phyloP scores from a whole-genome alignment of 768 basidiomycete genomes.

The Russula sp. region DNA sequence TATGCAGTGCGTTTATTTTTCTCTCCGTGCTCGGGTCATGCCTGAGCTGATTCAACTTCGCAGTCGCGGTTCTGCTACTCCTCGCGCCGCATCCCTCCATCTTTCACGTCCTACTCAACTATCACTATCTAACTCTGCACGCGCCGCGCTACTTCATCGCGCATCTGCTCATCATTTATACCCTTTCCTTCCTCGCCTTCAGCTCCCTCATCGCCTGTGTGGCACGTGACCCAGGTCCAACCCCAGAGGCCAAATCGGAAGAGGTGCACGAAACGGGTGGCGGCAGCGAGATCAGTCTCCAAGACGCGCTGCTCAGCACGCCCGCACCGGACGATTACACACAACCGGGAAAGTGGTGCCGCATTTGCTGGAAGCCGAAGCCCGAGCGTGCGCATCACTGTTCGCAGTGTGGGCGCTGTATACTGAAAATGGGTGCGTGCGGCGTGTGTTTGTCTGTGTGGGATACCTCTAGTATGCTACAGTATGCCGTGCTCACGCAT shows the following conservation, averaged over 20 bases:
- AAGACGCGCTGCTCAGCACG: conserved; percentile 52
- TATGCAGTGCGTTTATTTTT: conserved; percentile 9
- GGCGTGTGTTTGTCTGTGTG: neutral
- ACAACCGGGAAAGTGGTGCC: conserved; percentile 62
- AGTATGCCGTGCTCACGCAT: neutral
- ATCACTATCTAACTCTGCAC: conserved; percentile 51
- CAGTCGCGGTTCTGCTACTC: conserved; percentile 49
- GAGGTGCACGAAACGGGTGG: neutral
- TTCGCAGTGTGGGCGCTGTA: conserved; percentile 63
- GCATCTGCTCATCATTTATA: conserved; percentile 55
- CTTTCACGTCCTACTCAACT: conserved; percentile 57
- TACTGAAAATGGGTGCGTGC: conserved; percentile 74
- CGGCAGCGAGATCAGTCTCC: conserved; percentile 35
- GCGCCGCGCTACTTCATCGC: conserved; percentile 38
- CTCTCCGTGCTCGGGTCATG: neutral
- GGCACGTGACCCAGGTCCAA: conserved; percentile 67
- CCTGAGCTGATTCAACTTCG: neutral
- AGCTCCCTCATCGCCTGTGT: conserved; percentile 69
- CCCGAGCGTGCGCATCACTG: conserved; percentile 81
- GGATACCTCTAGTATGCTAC: neutral
- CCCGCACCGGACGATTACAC: conserved; percentile 37
- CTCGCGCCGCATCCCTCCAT: conserved; percentile 70
- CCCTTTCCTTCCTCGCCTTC: conserved; percentile 60
- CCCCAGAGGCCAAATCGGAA: conserved; percentile 25
- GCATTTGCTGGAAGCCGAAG: conserved; percentile 72